Percentiles rank a stretch among this genome's conserved stretches.
Evolutionary conservation across 257 asterid genomes (phyloP).

Genomic region (Rhazya stricta): DNA sequence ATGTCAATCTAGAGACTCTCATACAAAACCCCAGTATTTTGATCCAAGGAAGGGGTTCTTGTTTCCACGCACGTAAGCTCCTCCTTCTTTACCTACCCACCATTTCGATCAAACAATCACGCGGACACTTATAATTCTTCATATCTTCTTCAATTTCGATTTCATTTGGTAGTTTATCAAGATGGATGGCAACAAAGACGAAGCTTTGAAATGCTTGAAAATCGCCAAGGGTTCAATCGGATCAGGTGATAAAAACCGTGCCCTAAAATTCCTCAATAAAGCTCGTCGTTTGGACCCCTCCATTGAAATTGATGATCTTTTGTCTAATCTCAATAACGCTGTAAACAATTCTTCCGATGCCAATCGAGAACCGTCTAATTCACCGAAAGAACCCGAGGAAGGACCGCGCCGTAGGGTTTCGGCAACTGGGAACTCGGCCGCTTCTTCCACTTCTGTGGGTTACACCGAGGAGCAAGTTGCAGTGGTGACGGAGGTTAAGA

Average conservation of each 20-base stretch:
- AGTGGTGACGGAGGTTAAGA: constrained; percentile 61
- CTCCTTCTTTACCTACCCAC: not conserved
- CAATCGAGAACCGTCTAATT: constrained; percentile 20
- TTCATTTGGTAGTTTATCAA: not conserved
- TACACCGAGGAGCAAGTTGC: constrained; percentile 69
- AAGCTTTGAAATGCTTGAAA: constrained; percentile 78
- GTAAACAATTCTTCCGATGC: constrained; percentile 32
- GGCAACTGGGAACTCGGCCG: constrained; percentile 27
- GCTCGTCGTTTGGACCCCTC: constrained; percentile 83
- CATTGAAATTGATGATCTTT: constrained; percentile 43
- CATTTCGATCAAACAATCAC: not conserved
- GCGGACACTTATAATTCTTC: not conserved
- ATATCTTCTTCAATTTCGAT: not conserved
- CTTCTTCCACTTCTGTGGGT: constrained; percentile 27
- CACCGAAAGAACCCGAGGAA: constrained; percentile 28
- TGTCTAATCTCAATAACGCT: constrained; percentile 42
- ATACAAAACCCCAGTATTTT: not conserved
- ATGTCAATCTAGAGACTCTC: constrained; percentile 5
- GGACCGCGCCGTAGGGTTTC: constrained; percentile 69
- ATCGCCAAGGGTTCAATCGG: constrained; percentile 62
- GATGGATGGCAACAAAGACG: constrained; percentile 99
- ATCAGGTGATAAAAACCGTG: constrained; percentile 74
- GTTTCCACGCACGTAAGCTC: not conserved
- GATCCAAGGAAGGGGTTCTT: constrained; percentile 5
- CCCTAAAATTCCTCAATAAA: constrained; percentile 63